A percentile compares a stretch with the other conserved stretches of the same genome.
Evolutionary conservation across 2,329 filamentous ascomycete genomes (phyloP).

Genomic region (Seiridium unicorne): DNA sequence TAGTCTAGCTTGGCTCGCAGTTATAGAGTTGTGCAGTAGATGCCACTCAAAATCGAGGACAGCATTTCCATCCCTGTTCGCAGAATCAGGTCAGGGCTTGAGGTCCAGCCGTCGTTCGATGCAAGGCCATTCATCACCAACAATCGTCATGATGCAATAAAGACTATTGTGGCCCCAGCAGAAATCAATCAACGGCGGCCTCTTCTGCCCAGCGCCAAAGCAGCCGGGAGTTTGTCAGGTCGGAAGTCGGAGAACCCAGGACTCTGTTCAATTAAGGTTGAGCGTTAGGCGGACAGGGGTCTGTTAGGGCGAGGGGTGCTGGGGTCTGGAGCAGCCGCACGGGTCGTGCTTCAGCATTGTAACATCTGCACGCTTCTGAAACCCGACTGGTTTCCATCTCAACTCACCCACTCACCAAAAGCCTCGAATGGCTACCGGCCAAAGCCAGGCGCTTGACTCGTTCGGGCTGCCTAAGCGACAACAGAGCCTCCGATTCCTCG

Average conservation of each 20-base stretch:
- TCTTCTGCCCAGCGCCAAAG: not conserved
- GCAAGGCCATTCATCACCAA: no score
- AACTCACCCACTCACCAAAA: not conserved
- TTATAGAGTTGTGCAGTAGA: no score
- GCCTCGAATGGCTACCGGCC: not conserved
- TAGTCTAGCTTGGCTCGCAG: no score
- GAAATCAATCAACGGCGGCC: not conserved
- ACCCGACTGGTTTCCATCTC: constrained; percentile 24
- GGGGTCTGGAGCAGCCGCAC: constrained; percentile 15
- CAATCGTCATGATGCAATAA: not conserved
- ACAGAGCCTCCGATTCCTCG: not conserved
- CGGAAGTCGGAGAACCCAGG: not conserved
- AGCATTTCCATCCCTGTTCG: no score
- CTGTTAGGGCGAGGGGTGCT: not conserved
- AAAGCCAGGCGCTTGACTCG: not conserved
- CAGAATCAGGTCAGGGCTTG: no score
- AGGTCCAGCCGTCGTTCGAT: no score
- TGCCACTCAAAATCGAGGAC: no score
- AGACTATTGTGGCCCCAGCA: not conserved
- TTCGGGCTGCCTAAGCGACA: constrained; percentile 4
- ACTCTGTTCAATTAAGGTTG: constrained; percentile 19
- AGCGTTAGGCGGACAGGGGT: constrained; percentile 19
- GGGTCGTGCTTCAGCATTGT: constrained; percentile 28
- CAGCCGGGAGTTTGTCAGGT: not conserved
- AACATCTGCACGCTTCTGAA: constrained; percentile 22